phyloP scores from a whole-genome alignment of 2,329 filamentous ascomycete species.

The Colletotrichum theobromicola region DNA sequence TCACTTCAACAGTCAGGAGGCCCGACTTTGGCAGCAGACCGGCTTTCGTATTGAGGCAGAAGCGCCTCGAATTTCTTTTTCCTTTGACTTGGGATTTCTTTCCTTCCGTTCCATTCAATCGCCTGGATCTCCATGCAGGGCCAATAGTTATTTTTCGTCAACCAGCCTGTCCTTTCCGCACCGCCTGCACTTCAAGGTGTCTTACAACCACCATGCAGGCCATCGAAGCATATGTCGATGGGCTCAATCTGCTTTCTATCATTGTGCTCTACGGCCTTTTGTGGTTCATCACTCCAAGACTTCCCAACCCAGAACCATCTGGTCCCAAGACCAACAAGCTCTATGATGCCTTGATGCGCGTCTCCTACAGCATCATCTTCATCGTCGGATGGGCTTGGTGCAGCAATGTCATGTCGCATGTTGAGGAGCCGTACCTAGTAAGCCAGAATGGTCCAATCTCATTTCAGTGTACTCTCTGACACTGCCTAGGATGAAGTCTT shows the following conservation, averaged over 20 bases:
- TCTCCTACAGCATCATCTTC: constrained; percentile 26
- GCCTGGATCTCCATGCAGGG: background rate
- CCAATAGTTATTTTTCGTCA: background rate
- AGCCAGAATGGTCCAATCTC: background rate
- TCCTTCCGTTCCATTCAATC: background rate
- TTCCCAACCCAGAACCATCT: background rate
- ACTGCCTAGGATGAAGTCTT: constrained; percentile 77
- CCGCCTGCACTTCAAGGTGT: background rate
- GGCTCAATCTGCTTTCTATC: constrained; percentile 14
- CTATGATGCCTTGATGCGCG: constrained; percentile 15
- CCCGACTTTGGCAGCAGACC: background rate
- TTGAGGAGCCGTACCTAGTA: constrained; percentile 62
- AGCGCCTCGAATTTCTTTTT: background rate
- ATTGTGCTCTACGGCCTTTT: constrained; percentile 1
- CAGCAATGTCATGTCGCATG: constrained; percentile 38
- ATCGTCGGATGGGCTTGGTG: constrained; percentile 42
- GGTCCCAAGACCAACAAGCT: constrained; percentile 11
- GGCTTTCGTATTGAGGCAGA: background rate
- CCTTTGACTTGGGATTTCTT: background rate
- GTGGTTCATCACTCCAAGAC: constrained; percentile 9
- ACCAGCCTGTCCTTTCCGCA: background rate
- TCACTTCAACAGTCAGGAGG: background rate
- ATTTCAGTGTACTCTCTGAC: rapidly evolving
- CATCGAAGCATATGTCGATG: constrained; percentile 14
- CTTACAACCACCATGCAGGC: constrained; percentile 9